phyloP scores from a whole-genome alignment of 805 yeast species.

The Hanseniaspora pseudoguilliermondii region DNA sequence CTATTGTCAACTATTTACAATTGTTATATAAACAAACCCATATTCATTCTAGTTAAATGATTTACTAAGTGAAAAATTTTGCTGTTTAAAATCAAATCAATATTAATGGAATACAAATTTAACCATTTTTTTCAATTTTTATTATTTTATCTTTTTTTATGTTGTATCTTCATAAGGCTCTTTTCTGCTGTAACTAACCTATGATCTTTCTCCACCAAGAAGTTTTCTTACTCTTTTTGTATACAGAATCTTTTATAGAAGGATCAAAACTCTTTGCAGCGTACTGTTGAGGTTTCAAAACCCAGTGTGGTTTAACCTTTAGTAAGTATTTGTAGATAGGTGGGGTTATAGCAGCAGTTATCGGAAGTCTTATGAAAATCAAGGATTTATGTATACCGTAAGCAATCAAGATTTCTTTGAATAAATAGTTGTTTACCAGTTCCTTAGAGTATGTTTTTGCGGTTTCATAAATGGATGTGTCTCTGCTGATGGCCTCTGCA shows the following conservation, averaged over 20 bases:
- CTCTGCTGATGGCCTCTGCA: background rate
- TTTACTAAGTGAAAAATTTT: no score
- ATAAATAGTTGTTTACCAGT: slow-evolving; percentile 28
- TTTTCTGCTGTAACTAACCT: slow-evolving; percentile 17
- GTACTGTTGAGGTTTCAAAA: slow-evolving; percentile 33
- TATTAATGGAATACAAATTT: no score
- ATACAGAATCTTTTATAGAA: slow-evolving; percentile 28
- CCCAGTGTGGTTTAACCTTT: slow-evolving; percentile 57
- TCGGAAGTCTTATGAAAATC: slow-evolving; percentile 70
- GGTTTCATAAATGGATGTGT: background rate
- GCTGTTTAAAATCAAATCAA: no score
- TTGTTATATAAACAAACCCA: no score
- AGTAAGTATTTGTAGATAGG: slow-evolving; percentile 51
- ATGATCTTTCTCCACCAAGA: slow-evolving; percentile 26
- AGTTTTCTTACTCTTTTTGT: slow-evolving; percentile 27
- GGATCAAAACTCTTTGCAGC: slow-evolving; percentile 32
- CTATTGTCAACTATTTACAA: no score
- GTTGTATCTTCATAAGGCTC: no score
- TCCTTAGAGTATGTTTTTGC: background rate
- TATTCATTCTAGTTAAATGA: no score
- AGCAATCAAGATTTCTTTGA: slow-evolving; percentile 81
- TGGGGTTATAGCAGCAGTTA: slow-evolving; percentile 89
- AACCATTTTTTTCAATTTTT: no score
- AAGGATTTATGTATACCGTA: slow-evolving; percentile 87
- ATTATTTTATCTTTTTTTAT: no score